Evolutionary conservation across 495 filamentous ascomycete genomes (phyloP).

Genomic region (Talaromyces thailandensis): DNA sequence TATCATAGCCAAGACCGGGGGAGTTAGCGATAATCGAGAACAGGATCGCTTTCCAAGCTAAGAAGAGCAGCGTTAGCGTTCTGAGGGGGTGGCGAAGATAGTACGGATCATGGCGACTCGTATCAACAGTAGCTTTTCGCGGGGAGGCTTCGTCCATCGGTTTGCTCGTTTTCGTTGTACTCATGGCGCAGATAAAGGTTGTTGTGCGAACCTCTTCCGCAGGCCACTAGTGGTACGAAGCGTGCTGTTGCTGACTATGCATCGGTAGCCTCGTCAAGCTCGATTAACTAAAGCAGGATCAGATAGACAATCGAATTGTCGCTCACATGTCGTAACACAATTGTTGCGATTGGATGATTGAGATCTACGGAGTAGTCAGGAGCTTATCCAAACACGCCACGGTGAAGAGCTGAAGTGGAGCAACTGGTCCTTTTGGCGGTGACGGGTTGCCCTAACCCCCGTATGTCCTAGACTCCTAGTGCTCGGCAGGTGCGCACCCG

Average conservation of each 20-base stretch:
- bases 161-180: not conserved
- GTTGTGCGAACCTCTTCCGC: not conserved
- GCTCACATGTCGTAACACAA: not conserved
- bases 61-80: conserved; percentile 28
- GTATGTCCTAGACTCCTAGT: not conserved
- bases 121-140: not conserved
- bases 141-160: not conserved
- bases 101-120: not conserved
- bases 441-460: not conserved
- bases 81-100: conserved; percentile 22
- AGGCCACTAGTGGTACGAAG: not conserved
- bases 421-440: not conserved
- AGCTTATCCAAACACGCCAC: not conserved
- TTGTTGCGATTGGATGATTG: not conserved
- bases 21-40: conserved; percentile 51
- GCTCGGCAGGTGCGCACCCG: not conserved
- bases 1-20: conserved; percentile 80
- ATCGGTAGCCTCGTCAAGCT: not conserved
- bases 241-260: not conserved
- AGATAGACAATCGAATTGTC: not conserved
- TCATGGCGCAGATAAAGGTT: not conserved
- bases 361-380: not conserved
- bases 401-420: not conserved
- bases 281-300: not conserved
- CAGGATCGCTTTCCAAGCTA: conserved; percentile 66